Evolutionary conservation across 805 yeast genomes (phyloP), one percentile per base, ranked within the genome.

Genomic region (Candida schatavii): DNA sequence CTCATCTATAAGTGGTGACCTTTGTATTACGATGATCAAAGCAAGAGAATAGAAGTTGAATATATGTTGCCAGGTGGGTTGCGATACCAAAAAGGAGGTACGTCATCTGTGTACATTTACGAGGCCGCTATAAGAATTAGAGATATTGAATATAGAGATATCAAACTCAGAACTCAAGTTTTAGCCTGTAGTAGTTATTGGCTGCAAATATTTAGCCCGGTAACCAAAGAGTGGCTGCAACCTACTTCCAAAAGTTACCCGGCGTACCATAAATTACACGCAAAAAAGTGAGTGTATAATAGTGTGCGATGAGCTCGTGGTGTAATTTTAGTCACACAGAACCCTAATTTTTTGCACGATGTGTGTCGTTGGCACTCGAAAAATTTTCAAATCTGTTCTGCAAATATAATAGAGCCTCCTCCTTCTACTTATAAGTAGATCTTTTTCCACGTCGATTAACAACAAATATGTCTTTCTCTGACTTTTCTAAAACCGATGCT

Each of bases 401-500:
- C 17, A 30, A 30, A 7, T 36, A 25, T 36, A 36, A 25, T 27
- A 36, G 17, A 20, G 21, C 39, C 26, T 22, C 18, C 17, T 22
- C 39, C 26, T 9, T 19, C 36, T 33, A 33, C 36, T 33, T 33
- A 33, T 20, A 33, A 19, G 26, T 22, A 33, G 36, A 20, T 33
- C 36, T 33, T 19, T 33, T 21, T 11, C 36, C 36, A 14, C 18
- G 21, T 31, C 35, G 6, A 15, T 13, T 18, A 19, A 25, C 27
- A 36, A 22, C 41, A 69, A 44, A 31, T 62, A 84, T 85, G 90
- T 80, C 90, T 63, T 83, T 77, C 78, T 66, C 88, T 48, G 89
- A 85, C 68, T 85, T 84, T 80, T 79, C 91, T 55, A 84, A 83
- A 72, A 75, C 80, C 61, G 89, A 83, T 53, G 47, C 71, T 51